These are phyloP conservation scores for Cudoniella acicularis DNA, from an alignment of 495 filamentous ascomycete genomes.

Conservation along the genomic window DNA sequence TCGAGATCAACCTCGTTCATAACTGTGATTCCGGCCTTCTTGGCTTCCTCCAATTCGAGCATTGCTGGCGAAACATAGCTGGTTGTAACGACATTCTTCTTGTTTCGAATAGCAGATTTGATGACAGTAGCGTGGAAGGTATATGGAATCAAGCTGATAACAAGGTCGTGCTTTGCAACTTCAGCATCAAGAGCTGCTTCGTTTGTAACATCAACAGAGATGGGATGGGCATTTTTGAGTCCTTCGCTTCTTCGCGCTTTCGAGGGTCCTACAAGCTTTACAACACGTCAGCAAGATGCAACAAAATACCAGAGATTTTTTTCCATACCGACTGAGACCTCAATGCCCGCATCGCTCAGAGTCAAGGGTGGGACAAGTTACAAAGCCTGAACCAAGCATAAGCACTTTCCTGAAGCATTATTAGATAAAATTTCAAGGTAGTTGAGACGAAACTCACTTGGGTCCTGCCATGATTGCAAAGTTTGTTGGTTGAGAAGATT, in stretches of 20 bases:
- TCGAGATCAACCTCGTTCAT: constrained; percentile 89
- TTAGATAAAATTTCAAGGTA: not conserved
- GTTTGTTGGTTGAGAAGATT: not conserved
- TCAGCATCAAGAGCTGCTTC: constrained; percentile 70
- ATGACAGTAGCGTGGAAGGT: constrained; percentile 88
- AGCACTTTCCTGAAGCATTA: constrained; percentile 46
- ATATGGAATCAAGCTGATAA: constrained; percentile 86
- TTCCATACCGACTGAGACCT: constrained; percentile 72
- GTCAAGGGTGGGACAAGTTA: constrained; percentile 79
- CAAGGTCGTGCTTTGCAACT: constrained; percentile 73
- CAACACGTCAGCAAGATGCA: too few relatives aligned
- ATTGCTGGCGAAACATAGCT: constrained; percentile 91
- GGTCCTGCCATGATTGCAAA: constrained; percentile 21
- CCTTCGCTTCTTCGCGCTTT: constrained; percentile 65
- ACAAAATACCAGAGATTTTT: not conserved
- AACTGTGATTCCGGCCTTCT: constrained; percentile 92
- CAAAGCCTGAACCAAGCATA: constrained; percentile 73
- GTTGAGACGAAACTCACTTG: constrained; percentile 12
- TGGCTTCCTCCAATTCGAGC: constrained; percentile 80
- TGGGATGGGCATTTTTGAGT: constrained; percentile 65
- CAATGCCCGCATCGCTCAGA: constrained; percentile 64
- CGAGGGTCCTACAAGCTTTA: constrained; percentile 84
- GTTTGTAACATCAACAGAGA: constrained; percentile 80
- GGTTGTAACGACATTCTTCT: constrained; percentile 97
- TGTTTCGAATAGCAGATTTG: constrained; percentile 87